Conservation (phyloP, 768 basidiomycete species). For the Mycena kentingensis region DNA sequence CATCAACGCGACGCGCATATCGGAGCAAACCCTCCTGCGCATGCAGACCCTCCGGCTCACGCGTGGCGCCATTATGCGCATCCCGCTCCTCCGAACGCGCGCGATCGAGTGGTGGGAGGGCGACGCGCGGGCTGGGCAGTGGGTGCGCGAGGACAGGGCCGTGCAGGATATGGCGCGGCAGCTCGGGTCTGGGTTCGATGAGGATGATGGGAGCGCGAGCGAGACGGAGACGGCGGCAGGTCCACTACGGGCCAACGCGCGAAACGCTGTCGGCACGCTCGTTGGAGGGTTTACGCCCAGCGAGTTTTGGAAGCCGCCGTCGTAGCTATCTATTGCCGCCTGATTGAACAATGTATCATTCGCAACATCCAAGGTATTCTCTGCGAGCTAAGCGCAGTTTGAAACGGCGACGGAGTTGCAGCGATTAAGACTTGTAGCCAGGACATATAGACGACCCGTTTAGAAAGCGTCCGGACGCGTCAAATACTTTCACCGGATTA, state of each 20-base stretch:
- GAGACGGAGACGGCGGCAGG: slow-evolving; percentile 5
- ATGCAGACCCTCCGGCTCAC: slow-evolving; percentile 59
- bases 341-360: too few species aligned
- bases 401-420: too few species aligned
- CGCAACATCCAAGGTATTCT: too few species aligned
- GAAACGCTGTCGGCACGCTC: slow-evolving; percentile 8
- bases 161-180: slow-evolving; percentile 51
- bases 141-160: slow-evolving; percentile 47
- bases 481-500: too few species aligned
- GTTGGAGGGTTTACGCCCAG: slow-evolving; percentile 14
- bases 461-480: too few species aligned
- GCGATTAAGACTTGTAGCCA: too few species aligned
- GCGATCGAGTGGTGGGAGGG: slow-evolving; percentile 57
- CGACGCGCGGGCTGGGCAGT: slow-evolving; percentile 54
- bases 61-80: slow-evolving; percentile 58
- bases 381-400: too few species aligned
- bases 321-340: too few species aligned
- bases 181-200: slow-evolving; percentile 34
- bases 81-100: slow-evolving; percentile 48
- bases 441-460: too few species aligned
- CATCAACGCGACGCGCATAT: slow-evolving; percentile 29
- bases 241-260: slow-evolving; percentile 12
- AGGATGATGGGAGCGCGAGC: slow-evolving; percentile 1
- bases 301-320: slow-evolving; percentile 18
- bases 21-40: slow-evolving; percentile 39